Evolutionary conservation across 176 grass and related monocot species (phyloP), one percentile per base, ranked within the genome.

Genomic region (Olyra latifolia): DNA sequence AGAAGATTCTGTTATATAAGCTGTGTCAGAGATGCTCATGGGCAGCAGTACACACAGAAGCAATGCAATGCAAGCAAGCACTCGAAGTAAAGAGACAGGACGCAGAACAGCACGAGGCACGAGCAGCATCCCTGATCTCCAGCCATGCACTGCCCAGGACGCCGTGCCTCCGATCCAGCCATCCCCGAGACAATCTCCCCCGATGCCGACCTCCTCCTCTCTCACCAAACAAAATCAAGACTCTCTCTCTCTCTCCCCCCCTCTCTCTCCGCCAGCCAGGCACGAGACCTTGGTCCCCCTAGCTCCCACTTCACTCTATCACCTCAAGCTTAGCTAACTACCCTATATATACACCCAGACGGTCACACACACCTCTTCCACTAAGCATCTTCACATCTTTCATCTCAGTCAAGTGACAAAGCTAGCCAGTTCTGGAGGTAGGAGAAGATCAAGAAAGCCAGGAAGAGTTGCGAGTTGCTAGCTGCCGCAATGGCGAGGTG

Each of bases 271-370:
- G 79, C 79, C 88, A 89, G 68, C 87, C 78, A 40, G 42, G 81
- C 86, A 66, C 67, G 14, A 66, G 72, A 87, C 89, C 81, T 53
- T 53, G 92, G 92, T 91, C 79, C 65, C 27, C 62, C 7, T 11
- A 9, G 66, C 49, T 6, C 10, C 35, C 29, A 20, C 16, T 30
- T 44, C 75, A 16, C 43, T 57, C 45, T 43, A 47, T 81, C 77
- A 85, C 49, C 50, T 54, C 17, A 20, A 20, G 57, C 59, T 64
- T 27, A 63, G 42, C 75, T 62, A 17, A 23, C 47, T 59, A 32
- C 52, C 47, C 19, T 53, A 57, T 71, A 85, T 85, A 75, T 65
- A 62, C 49, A 71, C 41, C 13, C 63, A 48, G n/a, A n/a, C n/a
- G n/a, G n/a, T n/a, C 47, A 28, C 22, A 8, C 60, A 40, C 30